A percentile compares a stretch with the other conserved stretches of the same genome.
phyloP scores from a whole-genome alignment of 164 flowering plant species.

The Tetracentron sinense region DNA sequence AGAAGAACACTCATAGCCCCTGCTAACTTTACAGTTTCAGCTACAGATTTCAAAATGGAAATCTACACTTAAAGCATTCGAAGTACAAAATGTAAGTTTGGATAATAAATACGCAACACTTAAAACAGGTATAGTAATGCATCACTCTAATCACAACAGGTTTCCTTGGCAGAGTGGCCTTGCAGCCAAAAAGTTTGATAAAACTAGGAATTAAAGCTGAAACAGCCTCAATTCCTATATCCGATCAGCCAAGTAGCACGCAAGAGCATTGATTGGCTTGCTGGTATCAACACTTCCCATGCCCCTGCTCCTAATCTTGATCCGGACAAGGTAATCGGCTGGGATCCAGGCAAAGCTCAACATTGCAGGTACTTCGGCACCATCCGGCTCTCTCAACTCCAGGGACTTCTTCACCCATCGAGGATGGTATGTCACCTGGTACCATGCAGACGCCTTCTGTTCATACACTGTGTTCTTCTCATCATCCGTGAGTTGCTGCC shows the following conservation, averaged over 20 bases:
- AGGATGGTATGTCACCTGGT: slow-evolving; percentile 83
- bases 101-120: no score
- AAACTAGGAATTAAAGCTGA: neutral
- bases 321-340: slow-evolving; percentile 76
- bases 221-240: slow-evolving; percentile 27
- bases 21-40: no score
- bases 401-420: slow-evolving; percentile 49
- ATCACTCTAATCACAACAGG: neutral
- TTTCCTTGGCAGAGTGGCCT: slow-evolving; percentile 65
- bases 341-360: slow-evolving; percentile 95
- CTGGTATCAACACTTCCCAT: slow-evolving; percentile 19
- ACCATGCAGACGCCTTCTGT: slow-evolving; percentile 94
- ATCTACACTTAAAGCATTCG: no score
- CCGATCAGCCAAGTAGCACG: slow-evolving; percentile 45
- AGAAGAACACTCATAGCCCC: no score
- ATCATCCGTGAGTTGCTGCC: slow-evolving; percentile 37
- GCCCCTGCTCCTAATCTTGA: slow-evolving; percentile 50
- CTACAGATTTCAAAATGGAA: no score
- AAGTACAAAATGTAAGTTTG: no score
- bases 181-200: slow-evolving; percentile 25
- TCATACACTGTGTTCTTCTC: slow-evolving; percentile 59
- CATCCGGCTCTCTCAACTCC: slow-evolving; percentile 40
- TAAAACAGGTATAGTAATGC: neutral
- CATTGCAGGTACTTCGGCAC: slow-evolving; percentile 24
- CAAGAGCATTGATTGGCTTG: slow-evolving; percentile 63